A percentile compares a stretch with the other conserved stretches of the same genome.
Evolutionary conservation across 441 rosid species (phyloP).

Genomic region (Pelargonium myrrhifolium): DNA sequence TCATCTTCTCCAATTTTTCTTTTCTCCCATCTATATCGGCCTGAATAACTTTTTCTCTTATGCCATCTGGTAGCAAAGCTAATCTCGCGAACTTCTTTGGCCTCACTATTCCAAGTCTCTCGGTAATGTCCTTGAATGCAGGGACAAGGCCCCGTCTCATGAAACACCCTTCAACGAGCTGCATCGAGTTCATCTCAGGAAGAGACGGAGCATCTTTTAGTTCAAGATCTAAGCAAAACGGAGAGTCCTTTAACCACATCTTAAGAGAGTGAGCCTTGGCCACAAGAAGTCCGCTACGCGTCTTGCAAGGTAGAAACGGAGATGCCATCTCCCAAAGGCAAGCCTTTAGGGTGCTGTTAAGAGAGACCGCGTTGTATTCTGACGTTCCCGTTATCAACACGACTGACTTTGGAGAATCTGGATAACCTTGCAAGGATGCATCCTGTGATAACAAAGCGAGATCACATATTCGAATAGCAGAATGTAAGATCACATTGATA

Average conservation of each 20-base stretch:
- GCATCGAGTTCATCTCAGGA: constrained; percentile 70
- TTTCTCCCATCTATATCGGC: constrained; percentile 63
- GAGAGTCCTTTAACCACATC: constrained; percentile 98
- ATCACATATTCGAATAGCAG: not conserved
- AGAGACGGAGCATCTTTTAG: constrained; percentile 58
- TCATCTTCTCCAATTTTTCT: constrained; percentile 56
- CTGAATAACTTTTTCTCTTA: constrained; percentile 60
- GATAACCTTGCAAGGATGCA: constrained; percentile 84
- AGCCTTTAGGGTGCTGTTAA: constrained; percentile 70
- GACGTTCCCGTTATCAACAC: constrained; percentile 83
- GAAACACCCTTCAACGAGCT: constrained; percentile 74
- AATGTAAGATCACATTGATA: not conserved
- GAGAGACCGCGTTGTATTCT: constrained; percentile 76
- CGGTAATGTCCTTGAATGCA: constrained; percentile 77
- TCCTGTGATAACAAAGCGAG: constrained; percentile 41
- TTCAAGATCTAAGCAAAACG: constrained; percentile 90
- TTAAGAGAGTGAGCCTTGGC: constrained; percentile 90
- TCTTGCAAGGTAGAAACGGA: constrained; percentile 81
- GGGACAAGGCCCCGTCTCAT: constrained; percentile 84
- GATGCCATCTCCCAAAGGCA: constrained; percentile 99
- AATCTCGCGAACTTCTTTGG: constrained; percentile 82
- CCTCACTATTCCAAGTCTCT: constrained; percentile 66
- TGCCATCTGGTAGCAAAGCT: constrained; percentile 66
- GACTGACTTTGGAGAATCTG: constrained; percentile 87
- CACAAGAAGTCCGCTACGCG: constrained; percentile 73